Base-by-base conservation (phyloP, 192 early-diverging fungal species). In the Coemansia sp. region DNA sequence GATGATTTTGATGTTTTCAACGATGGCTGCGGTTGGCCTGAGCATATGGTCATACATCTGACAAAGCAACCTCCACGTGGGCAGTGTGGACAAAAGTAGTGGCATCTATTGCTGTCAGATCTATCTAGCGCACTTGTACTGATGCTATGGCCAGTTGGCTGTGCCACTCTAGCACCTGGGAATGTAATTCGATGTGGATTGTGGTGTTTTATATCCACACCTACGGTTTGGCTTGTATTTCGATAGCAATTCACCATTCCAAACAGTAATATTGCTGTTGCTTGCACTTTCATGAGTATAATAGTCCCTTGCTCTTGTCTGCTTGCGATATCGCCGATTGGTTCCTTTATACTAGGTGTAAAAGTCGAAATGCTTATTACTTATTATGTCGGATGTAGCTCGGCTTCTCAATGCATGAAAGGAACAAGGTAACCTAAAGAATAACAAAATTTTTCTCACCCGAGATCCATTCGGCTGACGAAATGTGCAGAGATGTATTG, bases 41-140 rank as follows among this genome's bases (percentile, higher is more conserved):
- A 64, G 29, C 68, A 76, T 14, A 76, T 63, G 9, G 67, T 76
- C 64, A 76, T 76, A 55, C 68, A 76, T 1, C 74, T 59, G 28
- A 67, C 30, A 41, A 76, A 36, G n/a, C 74, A 76, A 27, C 65
- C 30, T 6, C 68, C 68, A 13, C 74, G 64, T 4, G 74, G 41
- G 11, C 74, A 76, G 34, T 63, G 64, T 0, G 68, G 74, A 29
- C 74, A 76, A 62, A 76, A 76, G 47, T 76, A 70, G 20, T 48
- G 67, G 52, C 74, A 70, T 0, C 59, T 62, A 30, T 41, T 44
- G 41, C 22, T 57, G 38, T 41, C 13, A 41, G 38, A 5, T 17
- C 6, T 13, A 4, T 17, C 38, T 2, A 17, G 15, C 17, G 38
- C 13, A 41, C 38, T 41, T 13, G 38, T 7, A 5, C 13, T 56